Conservation (phyloP, 371 early-diverging fungal species). For the Gilbertella persicaria region DNA sequence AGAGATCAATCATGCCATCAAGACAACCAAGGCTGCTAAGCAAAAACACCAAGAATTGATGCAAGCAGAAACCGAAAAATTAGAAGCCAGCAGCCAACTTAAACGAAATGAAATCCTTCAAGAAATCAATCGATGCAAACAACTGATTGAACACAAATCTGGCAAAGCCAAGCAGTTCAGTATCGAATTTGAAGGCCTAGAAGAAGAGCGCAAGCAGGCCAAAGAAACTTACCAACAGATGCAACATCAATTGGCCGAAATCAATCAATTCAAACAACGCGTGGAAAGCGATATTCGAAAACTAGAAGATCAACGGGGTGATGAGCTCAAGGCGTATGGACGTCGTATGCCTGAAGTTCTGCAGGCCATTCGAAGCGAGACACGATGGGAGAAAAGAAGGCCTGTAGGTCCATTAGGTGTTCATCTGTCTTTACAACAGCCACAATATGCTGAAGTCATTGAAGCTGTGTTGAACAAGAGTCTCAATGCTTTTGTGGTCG, state of each 20-base stretch:
- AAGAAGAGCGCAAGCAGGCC: conserved; percentile 15
- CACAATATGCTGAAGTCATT: conserved; percentile 64
- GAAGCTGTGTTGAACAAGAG: conserved; percentile 72
- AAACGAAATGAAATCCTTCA: conserved; percentile 16
- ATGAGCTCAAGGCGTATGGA: conserved; percentile 78
- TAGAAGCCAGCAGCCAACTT: conserved; percentile 27
- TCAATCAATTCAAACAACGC: conserved; percentile 7
- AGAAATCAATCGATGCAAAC: conserved; percentile 42
- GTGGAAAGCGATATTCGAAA: conserved; percentile 27
- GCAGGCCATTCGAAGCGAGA: conserved; percentile 56
- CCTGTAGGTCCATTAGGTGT: conserved; percentile 91
- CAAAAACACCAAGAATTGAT: conserved; percentile 30
- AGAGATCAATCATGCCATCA: conserved; percentile 15
- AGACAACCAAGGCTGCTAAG: conserved; percentile 31
- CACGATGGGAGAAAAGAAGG: conserved; percentile 51
- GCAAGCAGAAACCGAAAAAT: conserved; percentile 31
- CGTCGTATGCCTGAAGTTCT: conserved; percentile 68
- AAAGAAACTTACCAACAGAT: conserved; percentile 12
- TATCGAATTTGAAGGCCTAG: conserved; percentile 24
- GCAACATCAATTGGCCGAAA: neutral
- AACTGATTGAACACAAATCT: conserved; percentile 1
- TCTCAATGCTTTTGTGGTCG: conserved; percentile 80
- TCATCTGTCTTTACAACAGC: conserved; percentile 65
- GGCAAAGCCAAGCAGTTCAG: neutral
- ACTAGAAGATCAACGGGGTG: conserved; percentile 56